Conservation (phyloP, 805 yeast species). For the Ogataea paradorogensis region DNA sequence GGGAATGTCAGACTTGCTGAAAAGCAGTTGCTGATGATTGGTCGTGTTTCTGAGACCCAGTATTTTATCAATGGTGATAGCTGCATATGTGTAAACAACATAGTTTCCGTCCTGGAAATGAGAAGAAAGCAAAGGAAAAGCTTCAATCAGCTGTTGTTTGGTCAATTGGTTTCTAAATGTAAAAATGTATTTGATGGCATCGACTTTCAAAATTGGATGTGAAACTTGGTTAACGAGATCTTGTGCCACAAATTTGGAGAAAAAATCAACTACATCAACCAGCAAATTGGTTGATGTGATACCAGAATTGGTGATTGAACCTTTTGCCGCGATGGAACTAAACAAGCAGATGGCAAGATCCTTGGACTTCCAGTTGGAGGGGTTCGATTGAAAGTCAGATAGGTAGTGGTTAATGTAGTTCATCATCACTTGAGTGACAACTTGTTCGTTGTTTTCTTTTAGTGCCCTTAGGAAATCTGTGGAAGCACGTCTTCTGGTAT, state of each 20-base stretch:
- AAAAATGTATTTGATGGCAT: conserved; percentile 87
- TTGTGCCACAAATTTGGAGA: conserved; percentile 73
- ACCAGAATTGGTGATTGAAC: conserved; percentile 81
- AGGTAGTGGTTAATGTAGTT: conserved; percentile 68
- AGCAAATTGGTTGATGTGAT: conserved; percentile 81
- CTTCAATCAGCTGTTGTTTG: conserved; percentile 73
- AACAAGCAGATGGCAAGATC: conserved; percentile 85
- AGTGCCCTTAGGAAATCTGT: conserved; percentile 87
- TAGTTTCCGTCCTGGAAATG: conserved; percentile 66
- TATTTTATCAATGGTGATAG: conserved; percentile 88
- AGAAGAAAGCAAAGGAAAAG: conserved; percentile 72
- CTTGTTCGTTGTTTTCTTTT: conserved; percentile 70
- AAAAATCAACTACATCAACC: conserved; percentile 84
- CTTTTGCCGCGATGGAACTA: conserved; percentile 87
- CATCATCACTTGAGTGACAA: conserved; percentile 74
- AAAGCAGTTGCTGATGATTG: conserved; percentile 56
- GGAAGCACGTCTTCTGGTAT: conserved; percentile 89
- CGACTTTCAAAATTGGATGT: conserved; percentile 82
- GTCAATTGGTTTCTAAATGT: conserved; percentile 91
- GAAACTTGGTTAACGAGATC: conserved; percentile 62
- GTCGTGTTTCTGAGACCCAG: conserved; percentile 67
- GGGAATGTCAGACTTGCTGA: conserved; percentile 69
- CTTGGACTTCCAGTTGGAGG: conserved; percentile 73
- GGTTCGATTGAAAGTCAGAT: conserved; percentile 42
- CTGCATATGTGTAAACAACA: conserved; percentile 89